Conservation (phyloP, 495 filamentous ascomycete species). For the Xylaria palmicola region DNA sequence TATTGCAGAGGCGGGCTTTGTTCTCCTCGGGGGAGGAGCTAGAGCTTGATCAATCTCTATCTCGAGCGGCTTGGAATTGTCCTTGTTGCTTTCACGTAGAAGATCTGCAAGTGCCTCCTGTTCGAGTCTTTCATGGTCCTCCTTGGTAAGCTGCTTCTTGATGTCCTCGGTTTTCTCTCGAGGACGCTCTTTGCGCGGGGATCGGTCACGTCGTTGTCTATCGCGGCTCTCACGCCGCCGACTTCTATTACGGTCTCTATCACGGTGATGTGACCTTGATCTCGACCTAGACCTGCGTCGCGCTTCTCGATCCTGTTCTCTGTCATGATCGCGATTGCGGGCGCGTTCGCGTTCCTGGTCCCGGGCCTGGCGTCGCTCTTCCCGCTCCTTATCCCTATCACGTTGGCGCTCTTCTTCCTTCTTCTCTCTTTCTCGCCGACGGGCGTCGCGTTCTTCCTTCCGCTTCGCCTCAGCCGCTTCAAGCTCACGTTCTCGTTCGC, state of each 20-base stretch:
- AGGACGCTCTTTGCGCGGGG: conserved; percentile 31
- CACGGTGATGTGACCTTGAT: conserved; percentile 34
- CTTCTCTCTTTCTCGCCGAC: conserved; percentile 57
- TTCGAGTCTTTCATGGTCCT: conserved; percentile 54
- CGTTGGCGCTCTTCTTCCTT: conserved; percentile 56
- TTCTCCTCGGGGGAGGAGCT: conserved; percentile 51
- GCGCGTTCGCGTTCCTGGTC: conserved; percentile 39
- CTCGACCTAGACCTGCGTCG: conserved; percentile 27
- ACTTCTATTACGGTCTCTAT: conserved; percentile 30
- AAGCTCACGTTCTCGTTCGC: conserved; percentile 58
- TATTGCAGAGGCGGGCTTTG: conserved; percentile 55
- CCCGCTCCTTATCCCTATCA: conserved; percentile 53
- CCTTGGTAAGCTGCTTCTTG: conserved; percentile 52
- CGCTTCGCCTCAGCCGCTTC: conserved; percentile 58
- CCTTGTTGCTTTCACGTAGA: conserved; percentile 52
- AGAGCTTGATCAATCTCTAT: conserved; percentile 54
- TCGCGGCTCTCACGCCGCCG: conserved; percentile 29
- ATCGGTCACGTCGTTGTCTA: conserved; percentile 31
- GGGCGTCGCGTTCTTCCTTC: conserved; percentile 54
- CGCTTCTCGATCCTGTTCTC: conserved; percentile 30
- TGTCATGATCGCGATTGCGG: conserved; percentile 32
- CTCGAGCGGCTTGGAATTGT: conserved; percentile 45
- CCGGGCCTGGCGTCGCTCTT: conserved; percentile 47
- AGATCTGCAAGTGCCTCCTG: conserved; percentile 55
- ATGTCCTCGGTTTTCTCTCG: conserved; percentile 33